A percentile compares a stretch with the other conserved stretches of the same genome.
These are phyloP conservation scores for Chimonanthus salicifolius DNA, from an alignment of 164 flowering plant genomes.

Conservation along the genomic window DNA sequence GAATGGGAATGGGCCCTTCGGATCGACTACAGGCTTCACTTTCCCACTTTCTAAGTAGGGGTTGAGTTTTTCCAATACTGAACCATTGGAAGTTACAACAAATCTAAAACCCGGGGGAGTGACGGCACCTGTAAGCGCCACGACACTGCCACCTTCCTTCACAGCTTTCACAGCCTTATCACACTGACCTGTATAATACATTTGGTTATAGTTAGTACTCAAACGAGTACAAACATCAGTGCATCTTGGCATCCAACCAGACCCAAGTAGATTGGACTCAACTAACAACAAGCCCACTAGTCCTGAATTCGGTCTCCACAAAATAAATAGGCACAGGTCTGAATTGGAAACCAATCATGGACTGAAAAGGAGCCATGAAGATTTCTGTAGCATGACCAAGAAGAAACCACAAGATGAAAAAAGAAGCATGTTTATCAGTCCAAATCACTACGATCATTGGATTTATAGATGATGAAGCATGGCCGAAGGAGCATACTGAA, in stretches of 20 bases:
- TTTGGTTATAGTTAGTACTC: neutral
- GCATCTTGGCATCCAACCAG: neutral
- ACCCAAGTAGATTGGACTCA: neutral
- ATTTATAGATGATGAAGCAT: neutral
- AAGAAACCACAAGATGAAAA: no score
- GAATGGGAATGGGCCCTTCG: constrained; percentile 80
- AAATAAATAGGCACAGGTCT: neutral
- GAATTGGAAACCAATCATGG: neutral
- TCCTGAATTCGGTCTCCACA: no score
- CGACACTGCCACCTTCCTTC: constrained; percentile 92
- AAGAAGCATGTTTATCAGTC: no score
- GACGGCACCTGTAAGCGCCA: constrained; percentile 69
- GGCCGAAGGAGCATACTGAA: neutral
- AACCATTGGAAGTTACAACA: constrained; percentile 80
- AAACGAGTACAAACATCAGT: neutral
- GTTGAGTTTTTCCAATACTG: constrained; percentile 58
- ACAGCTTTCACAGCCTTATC: constrained; percentile 76
- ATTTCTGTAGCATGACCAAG: no score
- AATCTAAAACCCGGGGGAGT: constrained; percentile 85
- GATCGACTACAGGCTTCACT: constrained; percentile 75
- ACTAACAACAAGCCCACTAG: no score
- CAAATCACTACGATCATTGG: no score
- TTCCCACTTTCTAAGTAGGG: constrained; percentile 80
- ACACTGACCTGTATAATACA: constrained; percentile 51
- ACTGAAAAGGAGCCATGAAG: no score